Evolutionary conservation across 176 grass and related monocot species (phyloP).

Genomic region (Oryza meyeriana): DNA sequence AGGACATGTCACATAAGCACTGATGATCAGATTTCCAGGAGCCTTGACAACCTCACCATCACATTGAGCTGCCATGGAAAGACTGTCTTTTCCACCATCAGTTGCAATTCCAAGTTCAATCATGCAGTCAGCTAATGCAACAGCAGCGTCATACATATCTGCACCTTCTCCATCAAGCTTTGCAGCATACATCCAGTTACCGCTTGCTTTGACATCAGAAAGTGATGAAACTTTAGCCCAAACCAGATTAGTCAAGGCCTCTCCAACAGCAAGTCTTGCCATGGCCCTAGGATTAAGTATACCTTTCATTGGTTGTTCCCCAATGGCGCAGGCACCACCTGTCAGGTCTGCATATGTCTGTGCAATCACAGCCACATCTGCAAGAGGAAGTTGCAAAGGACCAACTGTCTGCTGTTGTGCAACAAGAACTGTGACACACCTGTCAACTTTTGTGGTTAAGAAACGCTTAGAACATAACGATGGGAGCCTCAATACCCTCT

Average conservation of each 20-base stretch:
- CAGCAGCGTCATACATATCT: slow-evolving; percentile 82
- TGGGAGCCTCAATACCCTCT: slow-evolving; percentile 69
- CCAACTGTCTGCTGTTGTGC: slow-evolving; percentile 76
- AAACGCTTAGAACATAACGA: slow-evolving; percentile 94
- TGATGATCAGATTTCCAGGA: slow-evolving; percentile 89
- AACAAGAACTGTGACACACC: slow-evolving; percentile 80
- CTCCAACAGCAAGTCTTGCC: slow-evolving; percentile 78
- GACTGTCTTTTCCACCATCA: slow-evolving; percentile 91
- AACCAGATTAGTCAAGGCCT: slow-evolving; percentile 92
- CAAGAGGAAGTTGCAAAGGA: slow-evolving; percentile 71
- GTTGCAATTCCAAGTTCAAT: slow-evolving; percentile 89
- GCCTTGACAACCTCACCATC: slow-evolving; percentile 81
- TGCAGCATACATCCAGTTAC: slow-evolving; percentile 98
- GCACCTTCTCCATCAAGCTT: slow-evolving; percentile 92
- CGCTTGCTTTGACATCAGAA: slow-evolving; percentile 80
- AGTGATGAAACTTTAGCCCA: slow-evolving; percentile 87
- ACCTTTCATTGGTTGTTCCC: slow-evolving; percentile 84
- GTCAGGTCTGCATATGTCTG: slow-evolving; percentile 74
- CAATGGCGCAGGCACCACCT: slow-evolving; percentile 84
- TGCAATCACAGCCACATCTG: slow-evolving; percentile 90
- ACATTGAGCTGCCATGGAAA: slow-evolving; percentile 90
- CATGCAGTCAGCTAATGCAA: slow-evolving; percentile 80
- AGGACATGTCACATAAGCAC: slow-evolving; percentile 86
- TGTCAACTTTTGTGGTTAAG: slow-evolving; percentile 85
- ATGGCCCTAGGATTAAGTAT: slow-evolving; percentile 81